Evolutionary conservation across 2,329 filamentous ascomycete genomes (phyloP), one percentile per base, ranked within the genome.

Genomic region (Diplodia seriata): DNA sequence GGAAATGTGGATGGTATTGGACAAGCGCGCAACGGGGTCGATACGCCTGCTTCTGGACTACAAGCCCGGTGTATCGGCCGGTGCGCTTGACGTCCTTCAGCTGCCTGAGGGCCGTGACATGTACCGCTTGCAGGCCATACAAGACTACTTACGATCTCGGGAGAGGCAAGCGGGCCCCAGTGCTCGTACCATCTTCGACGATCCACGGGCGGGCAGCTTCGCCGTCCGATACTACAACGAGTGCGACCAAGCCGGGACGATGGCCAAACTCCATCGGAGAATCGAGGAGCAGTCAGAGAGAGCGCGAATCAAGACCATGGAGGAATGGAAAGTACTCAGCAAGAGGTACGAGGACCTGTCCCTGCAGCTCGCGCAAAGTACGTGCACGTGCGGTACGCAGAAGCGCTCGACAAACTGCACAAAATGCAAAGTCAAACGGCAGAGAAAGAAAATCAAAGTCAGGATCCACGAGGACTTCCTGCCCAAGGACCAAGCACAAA

Each of bases 81-180:
- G 83, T 4, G 72, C 85, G 0, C 75, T 91, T 1, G 82, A 90
- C 71, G 78, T 83, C 4, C 77, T 91, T 0, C 85, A 87, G 3
- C 70, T 91, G 0, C 76, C 83, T 0, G 75, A 74, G 0, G 69
- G 77, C 1, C 50, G 71, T 1, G 84, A 88, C 12, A 84, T 91
- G 81, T 38, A 72, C 0, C 82, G 85, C 0, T 78, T 90, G 0
- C 78, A 81, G 1, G 59, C 68, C 0, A 78, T 90, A 0, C 85
- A 89, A 66, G 57, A 31, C 0, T 83, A 90, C 69, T 73, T 90
- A 1, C 62, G 74, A 0, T 14, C 66, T 0, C 81, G 86, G 9
- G 73, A 75, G 12, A 69, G 57, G 1, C 62, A 64, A 0, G 74
- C 73, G 5, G 68, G 67, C 0, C 64, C 70, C 4, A 36, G 66